phyloP scores from a whole-genome alignment of 768 basidiomycete genomes.

The Mycena leptocephala region DNA sequence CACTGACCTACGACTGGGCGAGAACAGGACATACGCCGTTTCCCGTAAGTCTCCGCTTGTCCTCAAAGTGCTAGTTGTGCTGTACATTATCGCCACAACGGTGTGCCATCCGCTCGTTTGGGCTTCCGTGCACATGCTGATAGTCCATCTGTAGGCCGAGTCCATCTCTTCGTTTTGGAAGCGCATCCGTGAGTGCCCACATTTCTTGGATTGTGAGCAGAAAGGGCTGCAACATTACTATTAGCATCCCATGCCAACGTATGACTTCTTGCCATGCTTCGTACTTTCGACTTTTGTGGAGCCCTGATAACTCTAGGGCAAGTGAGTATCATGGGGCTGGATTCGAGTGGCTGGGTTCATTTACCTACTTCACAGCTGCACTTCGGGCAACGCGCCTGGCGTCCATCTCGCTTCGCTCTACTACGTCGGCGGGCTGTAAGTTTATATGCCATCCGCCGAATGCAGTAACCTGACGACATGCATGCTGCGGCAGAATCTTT shows the following conservation, averaged over 20 bases:
- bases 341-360: no score
- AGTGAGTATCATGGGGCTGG: background rate
- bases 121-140: no score
- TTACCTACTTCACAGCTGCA: background rate
- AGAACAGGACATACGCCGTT: slow-evolving; percentile 32
- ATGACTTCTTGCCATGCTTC: background rate
- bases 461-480: background rate
- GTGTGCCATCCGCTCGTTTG: no score
- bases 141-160: no score
- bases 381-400: no score
- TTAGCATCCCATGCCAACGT: background rate
- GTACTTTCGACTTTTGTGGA: no score
- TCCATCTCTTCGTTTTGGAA: slow-evolving; percentile 18
- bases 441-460: background rate
- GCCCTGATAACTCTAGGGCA: background rate
- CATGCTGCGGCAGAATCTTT: background rate
- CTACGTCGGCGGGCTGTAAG: slow-evolving; percentile 28
- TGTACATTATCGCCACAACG: background rate
- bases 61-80: background rate
- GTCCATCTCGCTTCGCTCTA: slow-evolving; percentile 12
- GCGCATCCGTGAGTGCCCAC: slow-evolving; percentile 14
- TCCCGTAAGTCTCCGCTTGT: slow-evolving; percentile 22
- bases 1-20: no score
- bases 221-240: background rate
- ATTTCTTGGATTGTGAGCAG: background rate